Conservation (phyloP, 345 rosid species). For the Clarkia xantiana region DNA sequence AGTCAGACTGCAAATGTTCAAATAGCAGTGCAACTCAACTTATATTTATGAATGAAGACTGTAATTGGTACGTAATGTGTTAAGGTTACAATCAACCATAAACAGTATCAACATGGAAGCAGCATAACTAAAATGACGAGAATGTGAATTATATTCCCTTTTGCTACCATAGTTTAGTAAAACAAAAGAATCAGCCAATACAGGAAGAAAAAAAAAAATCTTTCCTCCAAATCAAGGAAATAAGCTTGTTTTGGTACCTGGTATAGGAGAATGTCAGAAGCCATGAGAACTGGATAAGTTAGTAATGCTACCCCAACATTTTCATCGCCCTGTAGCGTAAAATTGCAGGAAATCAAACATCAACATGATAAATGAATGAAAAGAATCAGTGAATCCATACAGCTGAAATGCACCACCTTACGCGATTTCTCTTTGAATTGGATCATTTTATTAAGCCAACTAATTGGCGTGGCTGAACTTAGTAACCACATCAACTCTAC, state of each 20-base stretch:
- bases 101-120: no score
- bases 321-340: constrained; percentile 58
- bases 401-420: constrained; percentile 46
- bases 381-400: constrained; percentile 8
- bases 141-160: background rate
- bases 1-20: constrained; percentile 54
- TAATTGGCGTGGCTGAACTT: constrained; percentile 71
- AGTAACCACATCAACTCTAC: constrained; percentile 73
- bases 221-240: background rate
- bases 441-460: constrained; percentile 81
- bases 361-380: background rate
- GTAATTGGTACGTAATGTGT: no score
- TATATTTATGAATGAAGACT: background rate
- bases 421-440: constrained; percentile 93
- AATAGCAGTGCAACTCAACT: background rate
- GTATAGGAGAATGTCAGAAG: constrained; percentile 82
- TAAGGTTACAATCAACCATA: no score
- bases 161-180: background rate
- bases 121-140: no score
- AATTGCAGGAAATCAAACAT: no score
- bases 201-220: background rate
- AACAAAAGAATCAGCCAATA: background rate
- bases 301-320: constrained; percentile 67
- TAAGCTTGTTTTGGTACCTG: constrained; percentile 37
- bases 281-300: constrained; percentile 84